These are phyloP conservation scores for Penicillium rolfsii DNA, from an alignment of 2,329 filamentous ascomycete genomes.

Conservation along the genomic window DNA sequence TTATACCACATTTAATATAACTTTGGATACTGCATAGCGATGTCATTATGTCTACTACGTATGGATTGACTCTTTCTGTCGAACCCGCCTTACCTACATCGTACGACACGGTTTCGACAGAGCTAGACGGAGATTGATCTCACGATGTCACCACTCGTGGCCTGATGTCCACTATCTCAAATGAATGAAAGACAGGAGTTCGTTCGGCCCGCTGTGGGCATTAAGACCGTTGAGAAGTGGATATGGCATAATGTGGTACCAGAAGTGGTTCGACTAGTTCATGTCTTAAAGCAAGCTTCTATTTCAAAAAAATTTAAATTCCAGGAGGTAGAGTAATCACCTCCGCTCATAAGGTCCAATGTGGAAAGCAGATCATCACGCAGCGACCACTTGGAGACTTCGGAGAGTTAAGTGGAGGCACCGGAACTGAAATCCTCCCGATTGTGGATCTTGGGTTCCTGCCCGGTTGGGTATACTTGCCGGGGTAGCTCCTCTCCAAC, in stretches of 20 bases:
- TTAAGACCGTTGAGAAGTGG: conserved; percentile 4
- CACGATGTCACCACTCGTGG: background rate
- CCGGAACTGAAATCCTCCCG: background rate
- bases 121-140: background rate
- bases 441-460: background rate
- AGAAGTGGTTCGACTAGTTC: no score
- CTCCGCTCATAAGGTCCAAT: background rate
- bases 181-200: background rate
- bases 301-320: background rate
- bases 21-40: no score
- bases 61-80: background rate
- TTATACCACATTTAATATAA: background rate
- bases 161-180: background rate
- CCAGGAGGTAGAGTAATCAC: background rate
- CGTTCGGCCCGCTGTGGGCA: background rate
- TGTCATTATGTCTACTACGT: background rate
- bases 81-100: background rate
- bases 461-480: conserved; percentile 3
- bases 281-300: background rate
- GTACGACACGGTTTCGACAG: background rate
- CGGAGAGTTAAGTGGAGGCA: background rate
- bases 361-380: conserved; percentile 2
- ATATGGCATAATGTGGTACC: background rate
- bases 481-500: background rate
- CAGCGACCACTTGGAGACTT: background rate